phyloP scores from a whole-genome alignment of 225 moss, liverwort and hornwort species.

The Neckera pumila region DNA sequence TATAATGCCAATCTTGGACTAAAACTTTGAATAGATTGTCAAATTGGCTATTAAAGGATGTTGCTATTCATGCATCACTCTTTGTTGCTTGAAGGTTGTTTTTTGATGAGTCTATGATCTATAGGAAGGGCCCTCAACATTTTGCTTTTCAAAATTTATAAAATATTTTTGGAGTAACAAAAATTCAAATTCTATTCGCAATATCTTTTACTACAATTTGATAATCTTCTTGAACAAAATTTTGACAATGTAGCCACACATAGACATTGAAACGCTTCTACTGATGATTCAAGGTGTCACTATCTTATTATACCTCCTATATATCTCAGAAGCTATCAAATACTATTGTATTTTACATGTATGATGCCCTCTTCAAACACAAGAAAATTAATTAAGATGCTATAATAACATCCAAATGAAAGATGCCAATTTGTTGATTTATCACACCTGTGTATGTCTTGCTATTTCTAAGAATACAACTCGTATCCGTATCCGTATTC shows the following conservation, averaged over 20 bases:
- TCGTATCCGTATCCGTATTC: accelerated
- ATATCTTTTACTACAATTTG: neutral
- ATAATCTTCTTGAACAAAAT: neutral
- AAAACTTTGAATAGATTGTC: neutral
- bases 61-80: neutral
- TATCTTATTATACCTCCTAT: neutral
- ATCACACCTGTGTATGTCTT: neutral
- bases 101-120: accelerated
- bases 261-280: accelerated
- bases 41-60: accelerated
- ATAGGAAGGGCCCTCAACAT: accelerated
- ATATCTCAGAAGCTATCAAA: accelerated
- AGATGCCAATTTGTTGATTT: neutral
- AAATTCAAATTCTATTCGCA: neutral
- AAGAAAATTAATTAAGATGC: neutral
- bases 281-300: neutral
- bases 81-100: accelerated
- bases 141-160: too few species aligned
- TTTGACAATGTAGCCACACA: accelerated
- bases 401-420: neutral
- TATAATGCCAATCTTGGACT: accelerated
- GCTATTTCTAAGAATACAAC: too few species aligned
- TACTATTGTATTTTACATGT: accelerated
- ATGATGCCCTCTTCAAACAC: neutral
- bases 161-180: neutral